Percentiles rank a stretch among this genome's conserved stretches.
Evolutionary conservation across 225 moss, liverwort and hornwort species (phyloP).

Genomic region (Anthoceros angustus): DNA sequence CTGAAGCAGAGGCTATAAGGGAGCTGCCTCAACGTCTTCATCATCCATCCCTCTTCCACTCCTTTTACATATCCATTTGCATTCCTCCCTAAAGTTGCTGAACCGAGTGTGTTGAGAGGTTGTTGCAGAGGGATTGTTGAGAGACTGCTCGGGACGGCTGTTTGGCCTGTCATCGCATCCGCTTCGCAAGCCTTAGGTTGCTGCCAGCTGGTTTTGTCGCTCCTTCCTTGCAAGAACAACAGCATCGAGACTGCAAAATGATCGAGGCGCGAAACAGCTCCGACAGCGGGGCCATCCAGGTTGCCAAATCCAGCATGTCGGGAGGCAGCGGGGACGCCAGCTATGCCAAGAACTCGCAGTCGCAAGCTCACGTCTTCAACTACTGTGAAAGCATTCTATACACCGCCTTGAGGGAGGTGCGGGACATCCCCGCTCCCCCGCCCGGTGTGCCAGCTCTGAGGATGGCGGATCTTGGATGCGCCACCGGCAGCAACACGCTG

Average conservation of each 20-base stretch:
- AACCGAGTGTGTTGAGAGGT: no score
- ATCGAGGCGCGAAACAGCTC: conserved; percentile 1
- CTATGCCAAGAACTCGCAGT: not conserved
- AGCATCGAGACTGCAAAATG: not conserved
- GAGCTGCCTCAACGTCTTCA: no score
- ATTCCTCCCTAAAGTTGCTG: no score
- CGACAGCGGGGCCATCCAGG: not conserved
- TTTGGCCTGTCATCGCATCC: no score
- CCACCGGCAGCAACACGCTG: conserved; percentile 21
- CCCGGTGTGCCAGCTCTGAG: not conserved
- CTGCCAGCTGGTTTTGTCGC: not conserved
- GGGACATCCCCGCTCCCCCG: not conserved
- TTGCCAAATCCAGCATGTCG: conserved; percentile 4
- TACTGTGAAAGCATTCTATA: not conserved
- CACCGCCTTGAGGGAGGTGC: not conserved
- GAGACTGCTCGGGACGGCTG: no score
- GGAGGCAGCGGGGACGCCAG: conserved; percentile 5
- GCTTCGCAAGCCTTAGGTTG: no score
- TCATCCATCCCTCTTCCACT: no score
- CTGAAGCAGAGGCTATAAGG: no score
- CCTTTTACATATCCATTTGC: no score
- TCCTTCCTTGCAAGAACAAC: conserved; percentile 6
- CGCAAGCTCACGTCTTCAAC: conserved; percentile 4
- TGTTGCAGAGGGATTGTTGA: no score
- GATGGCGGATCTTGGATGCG: conserved; percentile 39